These are phyloP conservation scores for Rhizoclosmatium sp. DNA, from an alignment of 192 early-diverging fungal species.

Conservation along the genomic window DNA sequence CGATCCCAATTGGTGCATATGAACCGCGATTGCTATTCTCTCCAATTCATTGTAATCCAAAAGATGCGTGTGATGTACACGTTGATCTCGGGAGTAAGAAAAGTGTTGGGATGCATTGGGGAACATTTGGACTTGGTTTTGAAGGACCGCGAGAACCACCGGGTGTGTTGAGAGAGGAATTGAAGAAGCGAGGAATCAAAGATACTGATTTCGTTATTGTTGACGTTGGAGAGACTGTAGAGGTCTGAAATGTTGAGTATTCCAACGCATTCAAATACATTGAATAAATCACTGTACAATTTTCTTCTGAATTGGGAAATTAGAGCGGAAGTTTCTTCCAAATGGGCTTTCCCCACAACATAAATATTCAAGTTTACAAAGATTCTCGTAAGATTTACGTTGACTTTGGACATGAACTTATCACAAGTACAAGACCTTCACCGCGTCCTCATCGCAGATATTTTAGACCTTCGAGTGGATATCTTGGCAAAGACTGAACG, in stretches of 20 bases:
- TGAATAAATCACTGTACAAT: no score
- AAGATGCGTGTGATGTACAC: constrained; percentile 83
- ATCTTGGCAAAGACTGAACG: constrained; percentile 11
- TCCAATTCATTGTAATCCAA: constrained; percentile 78
- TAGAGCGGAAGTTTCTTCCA: no score
- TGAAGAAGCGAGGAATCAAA: constrained; percentile 53
- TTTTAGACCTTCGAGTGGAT: constrained; percentile 1
- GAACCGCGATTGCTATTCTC: constrained; percentile 77
- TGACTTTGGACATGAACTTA: no score
- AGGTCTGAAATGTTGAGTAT: not conserved
- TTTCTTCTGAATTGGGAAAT: no score
- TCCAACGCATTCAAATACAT: no score
- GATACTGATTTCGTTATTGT: constrained; percentile 15
- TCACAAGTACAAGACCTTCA: not conserved
- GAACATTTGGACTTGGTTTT: constrained; percentile 78
- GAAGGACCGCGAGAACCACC: constrained; percentile 78
- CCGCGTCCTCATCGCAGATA: constrained; percentile 7
- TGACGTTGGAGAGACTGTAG: constrained; percentile 29
- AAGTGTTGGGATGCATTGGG: constrained; percentile 81
- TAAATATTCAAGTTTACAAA: no score
- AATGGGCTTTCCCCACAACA: no score
- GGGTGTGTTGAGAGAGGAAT: constrained; percentile 57
- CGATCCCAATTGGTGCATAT: constrained; percentile 89
- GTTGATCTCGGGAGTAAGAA: constrained; percentile 13
- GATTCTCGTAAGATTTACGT: no score